Evolutionary conservation across 768 basidiomycete genomes (phyloP), one percentile per base, ranked within the genome.

Genomic region (Melanogaster broomeanus): DNA sequence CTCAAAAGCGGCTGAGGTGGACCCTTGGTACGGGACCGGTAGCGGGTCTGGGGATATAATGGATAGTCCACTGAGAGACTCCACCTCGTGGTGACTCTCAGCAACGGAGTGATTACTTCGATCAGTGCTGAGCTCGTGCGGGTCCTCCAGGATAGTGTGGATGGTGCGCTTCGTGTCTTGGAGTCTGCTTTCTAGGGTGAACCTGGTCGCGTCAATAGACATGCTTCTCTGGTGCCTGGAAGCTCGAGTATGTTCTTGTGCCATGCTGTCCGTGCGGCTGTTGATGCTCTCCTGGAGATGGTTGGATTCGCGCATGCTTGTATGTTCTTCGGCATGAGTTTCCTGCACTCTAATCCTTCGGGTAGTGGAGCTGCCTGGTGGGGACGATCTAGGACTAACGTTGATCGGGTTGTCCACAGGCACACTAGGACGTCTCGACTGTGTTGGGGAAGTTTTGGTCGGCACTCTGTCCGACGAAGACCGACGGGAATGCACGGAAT

Each of bases 1-100:
- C 63, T 61, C 55, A 42, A 69, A 69, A 34, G 49, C 16, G 13
- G 58, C 52, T 19, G 68, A 69, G 12, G 63, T 68, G 30, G 68
- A 69, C 37, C 68, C 68, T 37, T 77, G 76, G 51, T 73, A 77
- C 7, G 77, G 77, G 27, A 77, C 68, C n/a, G 77, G 77, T 44
- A 79, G 49, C 28, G 77, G 77, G 34, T 71, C 77, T 22, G 72
- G 72, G 13, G 77, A 78, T 45, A 62, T 41, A 18, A 69, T 69
- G n/a, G 70, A 61, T 24, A 70, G 58, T 37, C 55, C 55, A 38
- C 43, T 39, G 21, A 58, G 55, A 27, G 58, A 64, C 43, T 63
- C 67, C 33, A 52, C 55, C 15, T 67, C 65, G 22, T 50, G 61
- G 49, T 59, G 64, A 31, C 16, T 48, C 45, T 64, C 59, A 37